Percentiles rank a stretch among this genome's conserved stretches.
Evolutionary conservation across 176 grass and related monocot species (phyloP).

Genomic region (Phoenix roebelenii): DNA sequence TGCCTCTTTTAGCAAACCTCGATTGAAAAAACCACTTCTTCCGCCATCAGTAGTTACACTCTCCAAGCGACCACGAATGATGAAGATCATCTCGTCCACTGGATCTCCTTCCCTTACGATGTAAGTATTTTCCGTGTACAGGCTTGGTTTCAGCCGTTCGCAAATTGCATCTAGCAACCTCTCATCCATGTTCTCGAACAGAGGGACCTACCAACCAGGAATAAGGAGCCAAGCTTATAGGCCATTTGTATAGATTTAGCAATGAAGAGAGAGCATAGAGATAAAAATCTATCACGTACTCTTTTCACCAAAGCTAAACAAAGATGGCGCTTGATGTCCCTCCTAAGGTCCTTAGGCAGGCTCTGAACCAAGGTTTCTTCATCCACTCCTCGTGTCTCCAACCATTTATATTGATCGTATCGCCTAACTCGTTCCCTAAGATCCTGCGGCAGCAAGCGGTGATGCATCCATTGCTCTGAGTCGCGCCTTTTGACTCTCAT

Average conservation of each 20-base stretch:
- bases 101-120: constrained; percentile 95
- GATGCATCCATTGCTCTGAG: constrained; percentile 96
- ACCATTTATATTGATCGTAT: constrained; percentile 86
- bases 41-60: constrained; percentile 85
- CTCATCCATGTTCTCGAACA: constrained; percentile 89
- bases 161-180: constrained; percentile 82
- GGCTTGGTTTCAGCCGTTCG: constrained; percentile 62
- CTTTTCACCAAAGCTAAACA: constrained; percentile 83
- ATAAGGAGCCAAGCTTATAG: neutral
- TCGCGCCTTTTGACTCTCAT: constrained; percentile 96
- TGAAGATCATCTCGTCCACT: constrained; percentile 94
- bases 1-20: constrained; percentile 59
- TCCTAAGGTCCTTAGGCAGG: constrained; percentile 86
- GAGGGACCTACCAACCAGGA: constrained; percentile 51
- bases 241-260: neutral
- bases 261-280: neutral
- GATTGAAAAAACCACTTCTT: constrained; percentile 86
- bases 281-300: constrained; percentile 24
- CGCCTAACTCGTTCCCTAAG: constrained; percentile 77
- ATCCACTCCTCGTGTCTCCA: constrained; percentile 90
- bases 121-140: constrained; percentile 58
- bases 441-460: constrained; percentile 48
- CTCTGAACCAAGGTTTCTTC: constrained; percentile 95
- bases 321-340: constrained; percentile 96
- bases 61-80: constrained; percentile 74